Evolutionary conservation across 176 grass and related monocot genomes (phyloP).

Genomic region (Musa troglodytarum): DNA sequence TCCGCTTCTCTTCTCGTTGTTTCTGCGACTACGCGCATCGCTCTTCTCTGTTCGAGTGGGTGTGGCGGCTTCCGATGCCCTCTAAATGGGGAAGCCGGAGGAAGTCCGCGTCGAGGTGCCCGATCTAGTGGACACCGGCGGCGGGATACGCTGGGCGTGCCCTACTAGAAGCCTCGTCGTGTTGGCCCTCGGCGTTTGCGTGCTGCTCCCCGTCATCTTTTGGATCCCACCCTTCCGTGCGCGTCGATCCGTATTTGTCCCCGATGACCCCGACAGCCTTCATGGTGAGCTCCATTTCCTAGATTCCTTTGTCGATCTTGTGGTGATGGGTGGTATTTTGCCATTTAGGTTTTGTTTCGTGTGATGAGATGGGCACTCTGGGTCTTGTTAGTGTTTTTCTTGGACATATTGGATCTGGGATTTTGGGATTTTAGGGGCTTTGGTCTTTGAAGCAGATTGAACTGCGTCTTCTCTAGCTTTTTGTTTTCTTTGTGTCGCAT

Average conservation of each 20-base stretch:
- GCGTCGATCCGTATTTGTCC: slow-evolving; percentile 23
- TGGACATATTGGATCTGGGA: neutral
- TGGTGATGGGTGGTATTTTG: neutral
- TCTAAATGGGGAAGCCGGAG: slow-evolving; percentile 67
- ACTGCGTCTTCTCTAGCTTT: neutral
- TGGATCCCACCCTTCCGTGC: slow-evolving; percentile 33
- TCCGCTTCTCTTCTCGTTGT: neutral
- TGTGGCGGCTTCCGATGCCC: slow-evolving; percentile 17
- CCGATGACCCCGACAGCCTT: slow-evolving; percentile 34
- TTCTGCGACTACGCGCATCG: neutral
- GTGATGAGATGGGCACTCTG: neutral
- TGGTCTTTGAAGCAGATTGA: neutral
- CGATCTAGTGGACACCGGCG: slow-evolving; percentile 4
- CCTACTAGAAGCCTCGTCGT: slow-evolving; percentile 42
- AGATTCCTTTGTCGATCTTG: neutral
- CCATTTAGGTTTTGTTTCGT: neutral
- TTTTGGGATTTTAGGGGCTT: neutral
- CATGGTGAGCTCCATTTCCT: slow-evolving; percentile 21
- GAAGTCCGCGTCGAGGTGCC: slow-evolving; percentile 44
- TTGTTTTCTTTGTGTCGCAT: no score
- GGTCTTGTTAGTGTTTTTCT: neutral
- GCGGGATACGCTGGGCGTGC: neutral
- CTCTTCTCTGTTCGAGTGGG: neutral
- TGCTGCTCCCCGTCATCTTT: slow-evolving; percentile 45
- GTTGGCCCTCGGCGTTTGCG: slow-evolving; percentile 32